A percentile compares a stretch with the other conserved stretches of the same genome.
phyloP scores from a whole-genome alignment of 306 rosid species.

The Dicorynia guianensis region DNA sequence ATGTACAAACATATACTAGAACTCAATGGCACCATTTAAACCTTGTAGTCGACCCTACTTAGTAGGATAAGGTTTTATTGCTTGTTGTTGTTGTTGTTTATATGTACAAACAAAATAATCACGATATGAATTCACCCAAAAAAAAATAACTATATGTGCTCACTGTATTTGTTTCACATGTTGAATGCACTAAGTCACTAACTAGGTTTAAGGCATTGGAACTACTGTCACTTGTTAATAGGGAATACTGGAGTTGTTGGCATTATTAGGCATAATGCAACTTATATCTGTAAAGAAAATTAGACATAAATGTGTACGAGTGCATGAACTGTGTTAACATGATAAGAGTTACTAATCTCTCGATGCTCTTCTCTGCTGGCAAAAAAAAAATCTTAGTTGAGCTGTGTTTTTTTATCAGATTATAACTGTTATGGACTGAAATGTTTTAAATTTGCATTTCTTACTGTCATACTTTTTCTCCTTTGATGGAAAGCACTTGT shows the following conservation, averaged over 20 bases:
- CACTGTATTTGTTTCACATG: constrained; percentile 32
- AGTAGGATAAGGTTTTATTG: too few relatives aligned
- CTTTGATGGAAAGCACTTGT: constrained; percentile 4
- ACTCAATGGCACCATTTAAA: too few relatives aligned
- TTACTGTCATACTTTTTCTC: not conserved
- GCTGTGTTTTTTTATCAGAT: not conserved
- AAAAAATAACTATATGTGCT: constrained; percentile 18
- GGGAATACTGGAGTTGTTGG: constrained; percentile 5
- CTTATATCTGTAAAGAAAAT: constrained; percentile 7
- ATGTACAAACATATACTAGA: too few relatives aligned
- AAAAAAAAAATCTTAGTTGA: constrained; percentile 7
- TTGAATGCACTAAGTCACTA: constrained; percentile 29
- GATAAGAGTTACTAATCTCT: constrained; percentile 15
- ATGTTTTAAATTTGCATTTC: not conserved
- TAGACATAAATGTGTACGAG: constrained; percentile 5
- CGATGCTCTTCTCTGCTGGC: not conserved
- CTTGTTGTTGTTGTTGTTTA: too few relatives aligned
- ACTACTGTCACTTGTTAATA: not conserved
- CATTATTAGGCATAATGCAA: constrained; percentile 15
- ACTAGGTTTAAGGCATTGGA: constrained; percentile 24
- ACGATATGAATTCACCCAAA: too few relatives aligned
- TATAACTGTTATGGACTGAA: not conserved
- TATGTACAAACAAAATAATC: too few relatives aligned
- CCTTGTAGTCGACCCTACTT: too few relatives aligned
- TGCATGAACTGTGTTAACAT: constrained; percentile 9